Conservation (phyloP, 768 basidiomycete species). For the Ramaria sp. region DNA sequence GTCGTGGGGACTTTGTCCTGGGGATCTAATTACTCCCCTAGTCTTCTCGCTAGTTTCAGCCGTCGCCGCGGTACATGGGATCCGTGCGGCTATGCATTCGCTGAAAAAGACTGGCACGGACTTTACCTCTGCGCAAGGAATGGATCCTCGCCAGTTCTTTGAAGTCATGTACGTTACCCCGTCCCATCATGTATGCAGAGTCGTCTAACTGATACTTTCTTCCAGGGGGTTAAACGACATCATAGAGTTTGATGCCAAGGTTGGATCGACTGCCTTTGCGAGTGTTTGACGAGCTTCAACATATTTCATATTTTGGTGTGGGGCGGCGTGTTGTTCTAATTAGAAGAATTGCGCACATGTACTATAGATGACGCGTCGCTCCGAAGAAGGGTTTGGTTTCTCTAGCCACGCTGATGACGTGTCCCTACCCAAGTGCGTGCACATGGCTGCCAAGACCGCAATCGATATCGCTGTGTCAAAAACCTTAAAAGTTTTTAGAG, state of each 20-base stretch:
- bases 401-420: too few species aligned
- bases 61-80: constrained; percentile 68
- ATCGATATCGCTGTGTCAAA: too few species aligned
- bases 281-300: too few species aligned
- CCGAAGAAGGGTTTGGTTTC: too few species aligned
- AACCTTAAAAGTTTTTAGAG: too few species aligned
- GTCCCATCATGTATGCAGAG: too few species aligned
- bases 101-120: constrained; percentile 73
- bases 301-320: not conserved
- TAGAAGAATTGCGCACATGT: too few species aligned
- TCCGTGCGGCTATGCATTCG: constrained; percentile 65
- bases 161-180: constrained; percentile 42
- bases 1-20: not conserved
- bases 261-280: constrained; percentile 50
- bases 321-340: too few species aligned
- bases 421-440: too few species aligned
- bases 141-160: constrained; percentile 73
- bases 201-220: not conserved
- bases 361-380: too few species aligned
- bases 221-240: constrained; percentile 40
- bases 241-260: constrained; percentile 40
- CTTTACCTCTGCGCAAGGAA: constrained; percentile 45
- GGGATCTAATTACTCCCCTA: constrained; percentile 15
- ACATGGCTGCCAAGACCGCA: too few species aligned
- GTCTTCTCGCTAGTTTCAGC: constrained; percentile 71